These are phyloP conservation scores for Curvularia hawaiiensis DNA, from an alignment of 2,329 filamentous ascomycete species.

Conservation along the genomic window DNA sequence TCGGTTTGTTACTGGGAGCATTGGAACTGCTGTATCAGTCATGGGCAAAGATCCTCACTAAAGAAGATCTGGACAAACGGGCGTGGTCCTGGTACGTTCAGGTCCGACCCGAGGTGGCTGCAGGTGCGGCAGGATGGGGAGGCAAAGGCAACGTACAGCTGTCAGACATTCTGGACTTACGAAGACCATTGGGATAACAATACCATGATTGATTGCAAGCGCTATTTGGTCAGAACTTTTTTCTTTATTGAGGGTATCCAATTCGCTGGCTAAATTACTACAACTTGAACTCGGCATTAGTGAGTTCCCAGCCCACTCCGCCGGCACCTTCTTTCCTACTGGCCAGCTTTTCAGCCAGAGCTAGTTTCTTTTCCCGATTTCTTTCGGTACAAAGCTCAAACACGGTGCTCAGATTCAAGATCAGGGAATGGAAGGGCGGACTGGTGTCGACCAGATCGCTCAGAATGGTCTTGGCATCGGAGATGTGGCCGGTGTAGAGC, in stretches of 20 bases:
- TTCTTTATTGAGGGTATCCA: not conserved
- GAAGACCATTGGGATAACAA: conserved; percentile 18
- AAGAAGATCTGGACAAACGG: conserved; percentile 72
- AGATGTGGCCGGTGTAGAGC: conserved; percentile 78
- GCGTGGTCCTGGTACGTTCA: conserved; percentile 84
- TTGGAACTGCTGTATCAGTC: conserved; percentile 74
- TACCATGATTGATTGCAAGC: not conserved
- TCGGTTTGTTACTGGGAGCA: conserved; percentile 71
- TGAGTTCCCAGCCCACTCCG: conserved; percentile 69
- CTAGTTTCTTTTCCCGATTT: conserved; percentile 70
- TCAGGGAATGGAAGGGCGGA: conserved; percentile 70
- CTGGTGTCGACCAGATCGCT: conserved; percentile 68
- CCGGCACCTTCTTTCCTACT: conserved; percentile 58
- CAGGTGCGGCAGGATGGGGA: conserved; percentile 80
- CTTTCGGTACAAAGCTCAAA: conserved; percentile 90
- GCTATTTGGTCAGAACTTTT: not conserved
- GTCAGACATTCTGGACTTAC: conserved; percentile 59
- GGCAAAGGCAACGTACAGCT: conserved; percentile 75
- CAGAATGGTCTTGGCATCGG: conserved; percentile 66
- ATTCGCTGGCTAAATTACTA: conserved; percentile 51
- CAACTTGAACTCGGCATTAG: conserved; percentile 77
- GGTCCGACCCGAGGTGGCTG: conserved; percentile 75
- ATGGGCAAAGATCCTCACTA: conserved; percentile 69
- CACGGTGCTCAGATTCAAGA: conserved; percentile 89
- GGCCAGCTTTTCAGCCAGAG: conserved; percentile 73